phyloP scores from a whole-genome alignment of 2,329 filamentous ascomycete genomes.

The Elsinoe ampelina region DNA sequence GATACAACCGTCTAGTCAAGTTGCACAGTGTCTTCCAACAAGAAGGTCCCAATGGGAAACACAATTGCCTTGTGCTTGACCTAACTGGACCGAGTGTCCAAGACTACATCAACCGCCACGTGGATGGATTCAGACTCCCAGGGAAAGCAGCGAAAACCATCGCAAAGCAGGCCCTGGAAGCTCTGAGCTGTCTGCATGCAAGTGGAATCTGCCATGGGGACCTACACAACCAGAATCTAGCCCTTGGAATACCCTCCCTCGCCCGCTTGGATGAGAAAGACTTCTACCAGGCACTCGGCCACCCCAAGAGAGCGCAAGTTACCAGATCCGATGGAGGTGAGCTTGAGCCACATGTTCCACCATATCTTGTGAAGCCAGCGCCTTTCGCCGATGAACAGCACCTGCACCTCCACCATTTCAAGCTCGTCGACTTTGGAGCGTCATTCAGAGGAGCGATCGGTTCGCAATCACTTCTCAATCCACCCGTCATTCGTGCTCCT shows the following conservation, averaged over 20 bases:
- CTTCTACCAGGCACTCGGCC: constrained; percentile 19
- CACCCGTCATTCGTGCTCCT: constrained; percentile 28
- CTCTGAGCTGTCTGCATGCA: constrained; percentile 20
- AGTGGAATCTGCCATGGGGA: constrained; percentile 25
- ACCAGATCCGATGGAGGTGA: constrained; percentile 20
- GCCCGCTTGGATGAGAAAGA: constrained; percentile 18
- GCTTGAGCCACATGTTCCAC: constrained; percentile 18
- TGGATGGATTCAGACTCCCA: constrained; percentile 31
- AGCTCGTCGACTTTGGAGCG: constrained; percentile 34
- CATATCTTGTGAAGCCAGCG: constrained; percentile 19
- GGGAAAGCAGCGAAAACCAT: constrained; percentile 25
- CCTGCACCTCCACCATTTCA: constrained; percentile 16
- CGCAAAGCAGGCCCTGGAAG: constrained; percentile 25
- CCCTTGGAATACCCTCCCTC: constrained; percentile 21
- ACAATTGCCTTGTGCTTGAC: constrained; percentile 38
- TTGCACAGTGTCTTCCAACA: constrained; percentile 32
- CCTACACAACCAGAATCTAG: constrained; percentile 24
- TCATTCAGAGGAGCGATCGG: constrained; percentile 24
- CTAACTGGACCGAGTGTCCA: constrained; percentile 32
- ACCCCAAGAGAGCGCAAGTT: constrained; percentile 18
- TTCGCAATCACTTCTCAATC: constrained; percentile 28
- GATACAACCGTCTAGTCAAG: constrained; percentile 26
- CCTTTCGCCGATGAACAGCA: constrained; percentile 13
- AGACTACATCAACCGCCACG: constrained; percentile 28
- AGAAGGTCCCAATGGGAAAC: constrained; percentile 36